Evolutionary conservation across 148 eudicot genomes (phyloP), one percentile per base, ranked within the genome.

Genomic region (Rhododendron williamsianum): DNA sequence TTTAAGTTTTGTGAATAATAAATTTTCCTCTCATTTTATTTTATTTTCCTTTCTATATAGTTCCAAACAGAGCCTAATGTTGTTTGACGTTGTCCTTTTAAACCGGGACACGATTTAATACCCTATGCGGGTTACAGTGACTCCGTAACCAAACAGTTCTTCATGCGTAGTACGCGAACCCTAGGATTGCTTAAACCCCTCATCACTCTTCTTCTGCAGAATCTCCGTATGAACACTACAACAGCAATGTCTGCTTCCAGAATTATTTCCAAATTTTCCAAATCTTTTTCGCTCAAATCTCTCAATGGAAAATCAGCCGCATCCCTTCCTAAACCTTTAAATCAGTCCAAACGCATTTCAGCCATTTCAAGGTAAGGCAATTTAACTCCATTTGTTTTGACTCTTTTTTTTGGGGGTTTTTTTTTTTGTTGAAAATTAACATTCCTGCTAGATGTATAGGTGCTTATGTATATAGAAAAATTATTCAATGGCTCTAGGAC

Each of bases 241-340:
- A 15, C 9, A 36, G 23, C 49, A 78, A 87, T 87, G 88, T 87
- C 88, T 83, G 21, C 86, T 30, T 51, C 83, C 54, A 84, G 76
- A 21, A 33, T 85, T 67, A 19, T 90, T 27, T 85, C 87, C 76
- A 90, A 90, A 87, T 76, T 90, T 83, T 83, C 91, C 83, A 76
- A 81, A 76, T 76, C 80, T 76, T 41, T 76, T 36, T 76, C 80
- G n/a, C 49, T 41, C 49, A 76, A 76, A 41, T 33, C 80, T 19
- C 56, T 87, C 76, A 86, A 74, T 58, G 69, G 81, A 30, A 87
- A 79, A 76, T 89, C 90, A 72, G 4, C 54, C 73, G 49, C 72
- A 51, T 52, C 89, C 76, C 73, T 65, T 81, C 16, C 60, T 69
- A 84, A 84, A 35, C 89, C 84, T 80, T 86, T 18, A 8, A 90